phyloP scores from a whole-genome alignment of 257 asterid genomes.

The Capsicum pubescens region DNA sequence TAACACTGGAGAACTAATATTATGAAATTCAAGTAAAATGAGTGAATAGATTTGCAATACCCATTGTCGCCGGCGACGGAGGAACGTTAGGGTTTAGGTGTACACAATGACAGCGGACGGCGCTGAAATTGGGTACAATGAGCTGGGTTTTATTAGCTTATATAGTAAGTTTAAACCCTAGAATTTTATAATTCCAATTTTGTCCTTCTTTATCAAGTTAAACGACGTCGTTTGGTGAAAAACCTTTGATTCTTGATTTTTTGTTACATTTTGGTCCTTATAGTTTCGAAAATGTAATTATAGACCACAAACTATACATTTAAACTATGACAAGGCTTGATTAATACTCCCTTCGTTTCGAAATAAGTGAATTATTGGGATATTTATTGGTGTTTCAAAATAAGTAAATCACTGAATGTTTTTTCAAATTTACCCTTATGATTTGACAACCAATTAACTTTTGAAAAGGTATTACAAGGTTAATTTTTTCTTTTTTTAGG shows the following conservation, averaged over 20 bases:
- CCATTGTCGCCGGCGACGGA: slow-evolving; percentile 34
- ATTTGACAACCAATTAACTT: too few species aligned
- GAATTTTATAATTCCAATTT: neutral
- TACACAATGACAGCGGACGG: neutral
- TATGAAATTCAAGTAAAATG: neutral
- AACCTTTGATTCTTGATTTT: neutral
- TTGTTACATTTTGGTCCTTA: neutral
- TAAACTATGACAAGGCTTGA: too few species aligned
- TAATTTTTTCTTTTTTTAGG: too few species aligned
- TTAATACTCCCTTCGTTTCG: too few species aligned
- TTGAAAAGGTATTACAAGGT: too few species aligned
- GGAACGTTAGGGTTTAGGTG: neutral
- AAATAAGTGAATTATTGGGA: too few species aligned
- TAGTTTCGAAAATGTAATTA: neutral
- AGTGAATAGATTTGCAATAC: neutral
- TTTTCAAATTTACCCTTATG: too few species aligned
- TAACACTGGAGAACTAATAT: neutral
- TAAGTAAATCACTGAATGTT: too few species aligned
- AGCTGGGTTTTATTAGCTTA: slow-evolving; percentile 19
- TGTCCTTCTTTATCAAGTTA: neutral
- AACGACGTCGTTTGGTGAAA: neutral
- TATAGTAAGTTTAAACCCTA: slow-evolving; percentile 23
- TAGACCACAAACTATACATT: too few species aligned
- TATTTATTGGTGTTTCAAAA: too few species aligned
- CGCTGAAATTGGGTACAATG: neutral